Conservation (phyloP, 345 rosid genomes). For the Microthlaspi erraticum region DNA sequence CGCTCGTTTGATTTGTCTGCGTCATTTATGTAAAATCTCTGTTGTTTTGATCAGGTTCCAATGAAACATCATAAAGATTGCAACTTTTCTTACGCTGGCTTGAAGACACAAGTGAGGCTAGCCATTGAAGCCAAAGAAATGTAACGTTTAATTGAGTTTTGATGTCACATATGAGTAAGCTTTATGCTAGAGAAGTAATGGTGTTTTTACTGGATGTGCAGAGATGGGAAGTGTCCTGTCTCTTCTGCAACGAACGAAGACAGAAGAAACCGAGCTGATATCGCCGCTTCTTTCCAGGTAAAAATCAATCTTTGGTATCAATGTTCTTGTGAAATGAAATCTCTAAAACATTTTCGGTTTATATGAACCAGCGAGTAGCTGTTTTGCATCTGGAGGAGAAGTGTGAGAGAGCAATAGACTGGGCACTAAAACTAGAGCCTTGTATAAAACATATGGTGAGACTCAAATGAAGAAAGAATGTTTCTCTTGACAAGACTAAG, state of each 20-base stretch:
- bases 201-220: conserved; percentile 44
- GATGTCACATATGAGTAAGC: conserved; percentile 7
- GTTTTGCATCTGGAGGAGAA: conserved; percentile 93
- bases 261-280: conserved; percentile 81
- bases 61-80: conserved; percentile 92
- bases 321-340: conserved; percentile 13
- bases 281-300: conserved; percentile 98
- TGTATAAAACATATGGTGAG: conserved; percentile 76
- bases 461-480: background rate
- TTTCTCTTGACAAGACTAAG: conserved; percentile 8
- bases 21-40: background rate
- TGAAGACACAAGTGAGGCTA: conserved; percentile 93
- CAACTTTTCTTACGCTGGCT: conserved; percentile 94
- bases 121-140: conserved; percentile 87
- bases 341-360: conserved; percentile 14
- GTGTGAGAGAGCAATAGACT: conserved; percentile 87
- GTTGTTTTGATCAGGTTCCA: conserved; percentile 61
- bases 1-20: background rate
- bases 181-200: conserved; percentile 3
- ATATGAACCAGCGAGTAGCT: conserved; percentile 75
- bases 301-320: background rate
- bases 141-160: conserved; percentile 47
- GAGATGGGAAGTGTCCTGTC: conserved; percentile 69
- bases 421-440: conserved; percentile 91
- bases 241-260: conserved; percentile 72